Conservation (phyloP, 2,329 filamentous ascomycete genomes). For the Aspergillus jensenii region DNA sequence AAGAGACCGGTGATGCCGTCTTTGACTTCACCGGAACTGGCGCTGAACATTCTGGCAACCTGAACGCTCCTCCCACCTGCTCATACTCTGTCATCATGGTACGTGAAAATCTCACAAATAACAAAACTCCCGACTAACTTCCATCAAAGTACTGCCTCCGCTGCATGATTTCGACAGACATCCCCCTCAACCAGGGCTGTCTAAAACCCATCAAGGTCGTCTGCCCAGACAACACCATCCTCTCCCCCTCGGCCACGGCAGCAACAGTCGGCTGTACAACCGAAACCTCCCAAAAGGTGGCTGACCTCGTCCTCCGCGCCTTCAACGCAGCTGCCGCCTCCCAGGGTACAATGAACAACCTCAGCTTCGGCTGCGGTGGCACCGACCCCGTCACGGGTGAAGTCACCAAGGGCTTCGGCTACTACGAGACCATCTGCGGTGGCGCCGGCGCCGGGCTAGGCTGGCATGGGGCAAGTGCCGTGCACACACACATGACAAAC, state of each 20-base stretch:
- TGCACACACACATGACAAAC: conserved; percentile 87
- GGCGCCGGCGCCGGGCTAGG: conserved; percentile 72
- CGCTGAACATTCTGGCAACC: conserved; percentile 75
- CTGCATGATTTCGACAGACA: conserved; percentile 76
- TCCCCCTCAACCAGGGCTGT: conserved; percentile 84
- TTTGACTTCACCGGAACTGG: conserved; percentile 81
- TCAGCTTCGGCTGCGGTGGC: conserved; percentile 80
- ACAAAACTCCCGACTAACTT: conserved; percentile 6
- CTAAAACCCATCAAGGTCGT: conserved; percentile 72
- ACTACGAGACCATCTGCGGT: conserved; percentile 85
- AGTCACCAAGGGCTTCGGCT: conserved; percentile 71
- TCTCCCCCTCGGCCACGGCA: conserved; percentile 72
- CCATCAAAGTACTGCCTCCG: conserved; percentile 67
- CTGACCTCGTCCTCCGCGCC: conserved; percentile 77
- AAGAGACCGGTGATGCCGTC: conserved; percentile 69
- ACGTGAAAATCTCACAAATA: neutral
- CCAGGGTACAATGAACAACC: conserved; percentile 80
- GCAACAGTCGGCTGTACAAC: conserved; percentile 84
- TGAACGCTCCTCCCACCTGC: conserved; percentile 78
- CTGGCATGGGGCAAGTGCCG: conserved; percentile 74
- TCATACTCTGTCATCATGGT: conserved; percentile 77
- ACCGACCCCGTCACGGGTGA: conserved; percentile 58
- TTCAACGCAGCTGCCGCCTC: conserved; percentile 76
- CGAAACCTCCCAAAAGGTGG: conserved; percentile 74
- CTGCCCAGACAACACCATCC: conserved; percentile 68